Evolutionary conservation across 345 rosid species (phyloP).

Genomic region (Dipteronia sinensis): DNA sequence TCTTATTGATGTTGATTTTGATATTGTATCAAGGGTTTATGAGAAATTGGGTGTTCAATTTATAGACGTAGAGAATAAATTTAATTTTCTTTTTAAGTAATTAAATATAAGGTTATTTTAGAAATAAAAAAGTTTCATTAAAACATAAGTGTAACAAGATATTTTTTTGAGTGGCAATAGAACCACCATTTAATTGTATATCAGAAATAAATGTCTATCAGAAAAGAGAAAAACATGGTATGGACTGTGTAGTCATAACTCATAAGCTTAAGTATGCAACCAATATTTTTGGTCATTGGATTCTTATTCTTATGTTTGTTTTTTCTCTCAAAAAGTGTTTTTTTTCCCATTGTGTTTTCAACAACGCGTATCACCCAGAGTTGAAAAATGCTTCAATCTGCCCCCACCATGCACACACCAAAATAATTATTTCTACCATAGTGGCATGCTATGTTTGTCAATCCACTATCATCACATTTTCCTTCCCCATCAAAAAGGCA

Average conservation of each 20-base stretch:
- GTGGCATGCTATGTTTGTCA: slow-evolving; percentile 12
- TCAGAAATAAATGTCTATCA: too few species aligned
- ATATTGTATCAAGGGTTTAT: too few species aligned
- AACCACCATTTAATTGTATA: too few species aligned
- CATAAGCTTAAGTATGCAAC: neutral
- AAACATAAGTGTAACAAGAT: too few species aligned
- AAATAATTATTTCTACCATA: slow-evolving; percentile 13
- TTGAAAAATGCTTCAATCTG: slow-evolving; percentile 3
- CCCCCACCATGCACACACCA: slow-evolving; percentile 22
- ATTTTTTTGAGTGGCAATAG: too few species aligned
- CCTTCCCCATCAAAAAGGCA: neutral
- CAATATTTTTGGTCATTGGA: slow-evolving; percentile 10
- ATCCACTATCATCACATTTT: slow-evolving; percentile 17
- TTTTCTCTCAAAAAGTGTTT: neutral
- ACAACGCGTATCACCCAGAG: neutral
- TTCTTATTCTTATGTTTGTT: neutral
- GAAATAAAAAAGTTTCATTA: too few species aligned
- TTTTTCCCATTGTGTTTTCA: neutral
- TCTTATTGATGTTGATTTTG: too few species aligned
- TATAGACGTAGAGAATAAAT: too few species aligned
- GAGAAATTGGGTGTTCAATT: too few species aligned
- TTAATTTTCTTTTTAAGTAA: too few species aligned
- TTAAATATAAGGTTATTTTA: too few species aligned
- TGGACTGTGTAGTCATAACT: neutral
- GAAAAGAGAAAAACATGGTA: neutral